A percentile compares a stretch with the other conserved stretches of the same genome.
Evolutionary conservation across 2,329 filamentous ascomycete genomes (phyloP).

Genomic region (Fusarium globosum): DNA sequence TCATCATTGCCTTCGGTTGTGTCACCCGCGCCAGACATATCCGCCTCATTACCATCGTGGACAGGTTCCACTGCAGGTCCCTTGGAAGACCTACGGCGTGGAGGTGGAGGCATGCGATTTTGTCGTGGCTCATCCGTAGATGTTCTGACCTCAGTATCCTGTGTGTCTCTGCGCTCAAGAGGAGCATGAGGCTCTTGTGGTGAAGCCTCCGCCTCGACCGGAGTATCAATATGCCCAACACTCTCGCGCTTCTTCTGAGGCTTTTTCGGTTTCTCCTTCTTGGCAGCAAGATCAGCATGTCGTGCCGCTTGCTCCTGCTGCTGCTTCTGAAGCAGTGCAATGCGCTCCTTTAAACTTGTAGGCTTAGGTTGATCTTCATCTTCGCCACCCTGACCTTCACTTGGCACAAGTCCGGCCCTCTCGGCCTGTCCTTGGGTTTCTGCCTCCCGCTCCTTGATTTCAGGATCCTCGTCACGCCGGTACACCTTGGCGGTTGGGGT

Average conservation of each 20-base stretch:
- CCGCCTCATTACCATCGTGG: slow-evolving; percentile 72
- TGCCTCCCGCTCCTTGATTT: slow-evolving; percentile 72
- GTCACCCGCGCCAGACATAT: slow-evolving; percentile 73
- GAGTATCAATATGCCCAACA: slow-evolving; percentile 44
- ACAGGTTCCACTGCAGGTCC: slow-evolving; percentile 55
- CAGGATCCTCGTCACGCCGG: slow-evolving; percentile 86
- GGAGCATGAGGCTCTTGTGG: slow-evolving; percentile 41
- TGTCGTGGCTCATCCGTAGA: slow-evolving; percentile 60
- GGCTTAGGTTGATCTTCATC: slow-evolving; percentile 89
- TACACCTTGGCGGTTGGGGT: slow-evolving; percentile 80
- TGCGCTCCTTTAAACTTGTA: slow-evolving; percentile 92
- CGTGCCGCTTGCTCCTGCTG: slow-evolving; percentile 89
- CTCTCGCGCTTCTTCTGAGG: slow-evolving; percentile 75
- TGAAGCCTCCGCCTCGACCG: slow-evolving; percentile 47
- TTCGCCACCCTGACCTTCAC: slow-evolving; percentile 60
- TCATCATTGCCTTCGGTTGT: slow-evolving; percentile 71
- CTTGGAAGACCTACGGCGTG: slow-evolving; percentile 65
- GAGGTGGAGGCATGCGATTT: slow-evolving; percentile 54
- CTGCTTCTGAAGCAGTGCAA: slow-evolving; percentile 92
- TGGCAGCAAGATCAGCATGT: slow-evolving; percentile 79
- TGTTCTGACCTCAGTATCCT: slow-evolving; percentile 59
- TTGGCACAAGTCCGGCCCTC: slow-evolving; percentile 69
- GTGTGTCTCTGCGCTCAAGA: slow-evolving; percentile 60
- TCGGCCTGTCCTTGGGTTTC: slow-evolving; percentile 76
- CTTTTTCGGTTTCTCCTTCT: slow-evolving; percentile 89